Conservation (phyloP, 1,284 basidiomycete genomes). For the Puccinia polysora region DNA sequence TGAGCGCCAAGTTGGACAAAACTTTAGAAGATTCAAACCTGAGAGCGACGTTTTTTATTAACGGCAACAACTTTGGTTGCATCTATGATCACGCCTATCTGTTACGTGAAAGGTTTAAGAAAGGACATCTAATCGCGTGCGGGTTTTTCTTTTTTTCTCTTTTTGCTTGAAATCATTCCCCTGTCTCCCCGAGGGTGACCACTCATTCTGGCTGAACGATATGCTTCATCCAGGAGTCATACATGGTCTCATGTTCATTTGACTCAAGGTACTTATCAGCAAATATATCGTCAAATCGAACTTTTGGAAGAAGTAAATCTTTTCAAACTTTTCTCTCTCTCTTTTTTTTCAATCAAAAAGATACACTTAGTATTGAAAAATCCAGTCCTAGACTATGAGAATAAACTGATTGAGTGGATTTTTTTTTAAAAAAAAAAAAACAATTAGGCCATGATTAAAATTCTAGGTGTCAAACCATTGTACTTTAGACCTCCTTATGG, state of each 20-base stretch:
- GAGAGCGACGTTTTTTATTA: conserved; percentile 21
- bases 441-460: conserved; percentile 27
- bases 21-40: not conserved
- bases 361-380: too few species aligned
- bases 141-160: not conserved
- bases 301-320: conserved; percentile 19
- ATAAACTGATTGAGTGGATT: too few species aligned
- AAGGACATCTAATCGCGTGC: conserved; percentile 32
- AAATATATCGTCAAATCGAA: conserved; percentile 34
- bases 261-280: not conserved
- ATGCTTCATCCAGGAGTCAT: conserved; percentile 26
- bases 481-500: conserved; percentile 36
- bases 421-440: not conserved
- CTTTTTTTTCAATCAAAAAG: not conserved
- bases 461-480: conserved; percentile 35
- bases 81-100: conserved; percentile 27
- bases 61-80: conserved; percentile 29
- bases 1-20: conserved; percentile 12
- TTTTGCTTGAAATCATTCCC: not conserved
- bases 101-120: conserved; percentile 14
- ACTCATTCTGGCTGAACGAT: not conserved
- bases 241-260: conserved; percentile 33
- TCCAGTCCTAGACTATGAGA: too few species aligned
- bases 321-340: not conserved
- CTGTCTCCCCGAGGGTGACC: too few species aligned